Conservation (phyloP, 2,329 filamentous ascomycete genomes). For the Hawksworthiomyces lignivorus region DNA sequence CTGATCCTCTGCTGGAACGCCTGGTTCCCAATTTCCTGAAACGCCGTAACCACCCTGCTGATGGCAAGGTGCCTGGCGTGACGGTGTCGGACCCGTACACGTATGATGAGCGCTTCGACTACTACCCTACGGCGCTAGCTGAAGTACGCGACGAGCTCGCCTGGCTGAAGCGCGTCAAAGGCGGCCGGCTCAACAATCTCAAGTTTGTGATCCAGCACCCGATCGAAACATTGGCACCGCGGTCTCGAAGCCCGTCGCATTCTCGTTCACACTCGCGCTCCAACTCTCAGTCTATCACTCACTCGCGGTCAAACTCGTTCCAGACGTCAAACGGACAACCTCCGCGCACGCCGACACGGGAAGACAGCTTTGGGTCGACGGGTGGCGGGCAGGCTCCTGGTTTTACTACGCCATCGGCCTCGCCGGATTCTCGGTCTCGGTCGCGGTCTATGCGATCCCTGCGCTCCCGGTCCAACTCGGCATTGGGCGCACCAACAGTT, state of each 20-base stretch:
- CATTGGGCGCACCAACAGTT: constrained; percentile 65
- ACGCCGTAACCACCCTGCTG: constrained; percentile 28
- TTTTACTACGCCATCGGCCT: constrained; percentile 30
- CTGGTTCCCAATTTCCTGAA: constrained; percentile 48
- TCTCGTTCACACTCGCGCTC: constrained; percentile 60
- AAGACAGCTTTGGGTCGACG: constrained; percentile 39
- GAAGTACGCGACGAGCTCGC: constrained; percentile 75
- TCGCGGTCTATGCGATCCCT: constrained; percentile 50
- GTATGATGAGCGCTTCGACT: constrained; percentile 47
- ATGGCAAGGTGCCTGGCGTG: constrained; percentile 36
- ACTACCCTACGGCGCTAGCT: constrained; percentile 63
- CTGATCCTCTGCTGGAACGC: constrained; percentile 57
- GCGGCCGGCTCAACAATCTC: constrained; percentile 72
- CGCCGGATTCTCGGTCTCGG: constrained; percentile 53
- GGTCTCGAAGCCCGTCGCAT: constrained; percentile 56
- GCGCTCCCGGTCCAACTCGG: constrained; percentile 60
- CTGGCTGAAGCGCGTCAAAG: constrained; percentile 73
- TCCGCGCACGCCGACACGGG: constrained; percentile 56
- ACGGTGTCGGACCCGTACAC: constrained; percentile 52
- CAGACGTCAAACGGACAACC: constrained; percentile 19
- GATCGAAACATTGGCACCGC: constrained; percentile 58
- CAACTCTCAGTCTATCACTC: constrained; percentile 25
- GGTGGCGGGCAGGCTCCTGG: constrained; percentile 3
- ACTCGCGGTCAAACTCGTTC: constrained; percentile 51
- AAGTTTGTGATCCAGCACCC: constrained; percentile 73